Evolutionary conservation across 192 early-diverging fungal genomes (phyloP).

Genomic region (Backusella psychrophila): DNA sequence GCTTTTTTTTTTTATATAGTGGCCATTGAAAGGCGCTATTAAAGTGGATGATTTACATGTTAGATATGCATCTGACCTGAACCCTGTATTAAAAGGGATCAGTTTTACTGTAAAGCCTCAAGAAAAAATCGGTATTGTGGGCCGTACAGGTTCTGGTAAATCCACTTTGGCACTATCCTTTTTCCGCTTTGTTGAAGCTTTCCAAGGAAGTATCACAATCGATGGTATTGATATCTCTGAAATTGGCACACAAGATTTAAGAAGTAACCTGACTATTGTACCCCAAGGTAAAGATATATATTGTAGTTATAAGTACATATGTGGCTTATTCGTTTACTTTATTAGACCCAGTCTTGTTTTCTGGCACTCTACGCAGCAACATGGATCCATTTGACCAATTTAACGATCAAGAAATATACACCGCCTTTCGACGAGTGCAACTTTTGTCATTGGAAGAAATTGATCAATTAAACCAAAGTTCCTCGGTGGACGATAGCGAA

Average conservation of each 20-base stretch:
- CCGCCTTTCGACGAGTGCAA: slow-evolving; percentile 72
- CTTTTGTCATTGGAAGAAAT: background rate
- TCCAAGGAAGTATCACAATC: slow-evolving; percentile 67
- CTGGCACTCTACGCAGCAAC: slow-evolving; percentile 72
- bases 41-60: slow-evolving; percentile 68
- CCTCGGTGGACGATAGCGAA: background rate
- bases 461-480: background rate
- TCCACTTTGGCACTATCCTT: slow-evolving; percentile 76
- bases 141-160: slow-evolving; percentile 85
- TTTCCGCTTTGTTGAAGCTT: slow-evolving; percentile 75
- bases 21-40: slow-evolving; percentile 76
- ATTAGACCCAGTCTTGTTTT: slow-evolving; percentile 35
- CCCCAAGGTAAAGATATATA: slow-evolving; percentile 53
- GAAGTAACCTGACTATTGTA: slow-evolving; percentile 71
- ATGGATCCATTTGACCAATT: slow-evolving; percentile 87
- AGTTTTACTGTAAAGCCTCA: slow-evolving; percentile 57
- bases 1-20: slow-evolving; percentile 8
- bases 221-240: slow-evolving; percentile 79
- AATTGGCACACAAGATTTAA: slow-evolving; percentile 73
- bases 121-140: slow-evolving; percentile 91
- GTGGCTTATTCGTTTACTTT: background rate
- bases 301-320: background rate
- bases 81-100: slow-evolving; percentile 75
- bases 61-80: slow-evolving; percentile 67
- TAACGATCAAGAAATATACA: slow-evolving; percentile 73